Conservation (phyloP, 2,329 filamentous ascomycete genomes). For the Diplodia corticola region DNA sequence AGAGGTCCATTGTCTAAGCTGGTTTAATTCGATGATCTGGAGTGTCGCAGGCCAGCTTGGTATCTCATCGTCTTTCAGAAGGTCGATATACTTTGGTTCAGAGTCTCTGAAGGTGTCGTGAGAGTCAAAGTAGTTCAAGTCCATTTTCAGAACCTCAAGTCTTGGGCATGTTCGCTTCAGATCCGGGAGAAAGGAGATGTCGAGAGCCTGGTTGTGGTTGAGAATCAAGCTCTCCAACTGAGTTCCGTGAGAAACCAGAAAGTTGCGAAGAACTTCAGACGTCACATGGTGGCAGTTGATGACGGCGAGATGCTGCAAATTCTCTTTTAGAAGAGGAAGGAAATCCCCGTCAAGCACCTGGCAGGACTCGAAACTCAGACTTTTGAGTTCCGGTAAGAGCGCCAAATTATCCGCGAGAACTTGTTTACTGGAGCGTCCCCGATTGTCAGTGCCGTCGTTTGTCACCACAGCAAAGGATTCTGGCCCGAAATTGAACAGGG, state of each 20-base stretch:
- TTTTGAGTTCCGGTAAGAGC: constrained; percentile 63
- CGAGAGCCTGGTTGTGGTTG: constrained; percentile 77
- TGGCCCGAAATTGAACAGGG: constrained; percentile 38
- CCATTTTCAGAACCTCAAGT: constrained; percentile 71
- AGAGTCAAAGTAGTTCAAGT: constrained; percentile 74
- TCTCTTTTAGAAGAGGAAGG: constrained; percentile 66
- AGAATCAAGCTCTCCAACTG: constrained; percentile 68
- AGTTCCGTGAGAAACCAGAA: constrained; percentile 66
- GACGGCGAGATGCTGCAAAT: constrained; percentile 68
- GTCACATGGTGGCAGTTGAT: constrained; percentile 77
- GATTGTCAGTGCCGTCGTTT: constrained; percentile 26
- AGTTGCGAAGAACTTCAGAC: constrained; percentile 64
- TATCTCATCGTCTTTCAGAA: constrained; percentile 62
- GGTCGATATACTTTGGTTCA: constrained; percentile 70
- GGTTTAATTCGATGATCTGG: constrained; percentile 69
- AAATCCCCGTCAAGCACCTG: constrained; percentile 68
- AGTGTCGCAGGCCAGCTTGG: constrained; percentile 78
- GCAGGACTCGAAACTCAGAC: constrained; percentile 73
- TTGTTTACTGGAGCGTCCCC: constrained; percentile 44
- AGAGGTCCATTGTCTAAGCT: constrained; percentile 73
- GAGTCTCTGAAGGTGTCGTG: constrained; percentile 68
- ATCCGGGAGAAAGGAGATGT: constrained; percentile 69
- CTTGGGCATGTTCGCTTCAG: constrained; percentile 68
- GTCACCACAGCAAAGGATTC: neutral
- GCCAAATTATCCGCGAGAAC: constrained; percentile 52